phyloP scores from a whole-genome alignment of 2,329 filamentous ascomycete genomes.

The Colletotrichum viniferum region DNA sequence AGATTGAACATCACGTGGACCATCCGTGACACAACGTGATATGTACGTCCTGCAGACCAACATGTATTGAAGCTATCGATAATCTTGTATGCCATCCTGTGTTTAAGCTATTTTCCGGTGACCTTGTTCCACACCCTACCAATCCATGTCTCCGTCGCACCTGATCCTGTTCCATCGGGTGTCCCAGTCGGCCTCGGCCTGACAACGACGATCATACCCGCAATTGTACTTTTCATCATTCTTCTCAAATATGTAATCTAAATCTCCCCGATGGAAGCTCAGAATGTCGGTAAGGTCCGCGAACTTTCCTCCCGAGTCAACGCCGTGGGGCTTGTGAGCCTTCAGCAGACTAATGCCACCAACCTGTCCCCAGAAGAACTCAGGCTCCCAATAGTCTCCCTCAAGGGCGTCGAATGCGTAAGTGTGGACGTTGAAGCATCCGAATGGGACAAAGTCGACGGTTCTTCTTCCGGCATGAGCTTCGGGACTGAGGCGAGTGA shows the following conservation, averaged over 20 bases:
- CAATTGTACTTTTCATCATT: neutral
- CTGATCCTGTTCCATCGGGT: neutral
- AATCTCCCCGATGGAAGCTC: neutral
- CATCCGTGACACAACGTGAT: accelerated
- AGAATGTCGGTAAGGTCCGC: neutral
- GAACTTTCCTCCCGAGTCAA: neutral
- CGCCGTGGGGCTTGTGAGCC: neutral
- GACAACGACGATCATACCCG: neutral
- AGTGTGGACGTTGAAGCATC: neutral
- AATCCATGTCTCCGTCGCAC: neutral
- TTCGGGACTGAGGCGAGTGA: neutral
- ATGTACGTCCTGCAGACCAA: neutral
- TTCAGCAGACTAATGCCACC: neutral
- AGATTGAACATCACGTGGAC: neutral
- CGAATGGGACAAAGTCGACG: neutral
- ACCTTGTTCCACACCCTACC: neutral
- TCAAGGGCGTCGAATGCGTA: neutral
- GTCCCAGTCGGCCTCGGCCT: neutral
- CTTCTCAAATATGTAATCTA: neutral
- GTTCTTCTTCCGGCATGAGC: neutral
- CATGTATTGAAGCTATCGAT: neutral
- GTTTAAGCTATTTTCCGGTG: neutral
- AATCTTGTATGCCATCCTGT: neutral
- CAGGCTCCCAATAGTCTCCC: neutral
- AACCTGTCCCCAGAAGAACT: neutral